Evolutionary conservation across 768 basidiomycete species (phyloP).

Genomic region (Suillus paluster): DNA sequence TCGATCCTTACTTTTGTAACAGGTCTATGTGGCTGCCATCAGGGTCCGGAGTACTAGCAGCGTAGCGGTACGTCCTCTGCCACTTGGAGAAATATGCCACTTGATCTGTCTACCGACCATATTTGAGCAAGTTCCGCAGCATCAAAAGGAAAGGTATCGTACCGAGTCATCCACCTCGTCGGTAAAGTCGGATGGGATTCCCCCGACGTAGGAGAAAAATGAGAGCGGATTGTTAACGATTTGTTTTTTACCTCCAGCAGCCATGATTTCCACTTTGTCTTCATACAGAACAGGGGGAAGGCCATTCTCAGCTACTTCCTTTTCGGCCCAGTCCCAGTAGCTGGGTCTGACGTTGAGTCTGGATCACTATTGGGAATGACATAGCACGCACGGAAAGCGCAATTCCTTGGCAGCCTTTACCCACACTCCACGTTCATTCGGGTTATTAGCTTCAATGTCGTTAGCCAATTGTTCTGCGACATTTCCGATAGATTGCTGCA

Average conservation of each 20-base stretch:
- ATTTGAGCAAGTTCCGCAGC: background rate
- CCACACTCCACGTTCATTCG: constrained; percentile 23
- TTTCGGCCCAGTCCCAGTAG: constrained; percentile 36
- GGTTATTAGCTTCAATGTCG: constrained; percentile 26
- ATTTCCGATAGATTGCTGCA: constrained; percentile 33
- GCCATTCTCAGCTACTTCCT: constrained; percentile 20
- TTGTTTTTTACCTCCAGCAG: constrained; percentile 9
- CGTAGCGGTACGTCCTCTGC: constrained; percentile 23
- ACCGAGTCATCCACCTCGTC: constrained; percentile 14
- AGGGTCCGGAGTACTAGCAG: constrained; percentile 16
- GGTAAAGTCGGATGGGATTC: constrained; percentile 24
- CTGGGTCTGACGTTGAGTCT: constrained; percentile 11
- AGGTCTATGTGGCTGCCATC: constrained; percentile 15
- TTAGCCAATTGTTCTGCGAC: constrained; percentile 26
- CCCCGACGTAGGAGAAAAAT: constrained; percentile 17
- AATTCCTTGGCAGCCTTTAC: constrained; percentile 24
- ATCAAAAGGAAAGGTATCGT: background rate
- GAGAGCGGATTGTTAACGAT: constrained; percentile 24
- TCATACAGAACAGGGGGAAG: constrained; percentile 25
- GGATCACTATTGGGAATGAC: background rate
- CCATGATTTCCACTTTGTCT: constrained; percentile 16
- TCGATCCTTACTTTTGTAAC: constrained; percentile 20
- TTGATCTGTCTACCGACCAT: constrained; percentile 8
- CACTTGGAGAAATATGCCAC: constrained; percentile 26
- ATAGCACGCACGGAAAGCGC: constrained; percentile 30